These are phyloP conservation scores for Calonectria pteridis DNA, from an alignment of 2,329 filamentous ascomycete genomes.

Conservation along the genomic window DNA sequence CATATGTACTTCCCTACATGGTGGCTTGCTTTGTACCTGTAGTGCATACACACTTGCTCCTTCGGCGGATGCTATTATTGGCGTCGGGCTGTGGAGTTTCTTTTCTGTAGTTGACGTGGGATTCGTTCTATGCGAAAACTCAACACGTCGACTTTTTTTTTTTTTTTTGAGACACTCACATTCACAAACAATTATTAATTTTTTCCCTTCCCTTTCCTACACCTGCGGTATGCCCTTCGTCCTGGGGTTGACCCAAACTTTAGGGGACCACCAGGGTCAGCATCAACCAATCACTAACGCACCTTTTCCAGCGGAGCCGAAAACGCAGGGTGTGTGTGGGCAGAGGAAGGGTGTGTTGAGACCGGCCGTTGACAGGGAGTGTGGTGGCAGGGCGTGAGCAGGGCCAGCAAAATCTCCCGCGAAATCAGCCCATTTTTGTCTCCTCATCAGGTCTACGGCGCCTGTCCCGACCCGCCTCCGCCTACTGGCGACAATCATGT, in stretches of 20 bases:
- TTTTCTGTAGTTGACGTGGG: not conserved
- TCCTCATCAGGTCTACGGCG: conserved; percentile 48
- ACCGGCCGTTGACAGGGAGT: conserved; percentile 16
- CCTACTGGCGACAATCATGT: conserved; percentile 49
- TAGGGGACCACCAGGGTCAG: conserved; percentile 30
- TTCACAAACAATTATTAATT: conserved; percentile 16
- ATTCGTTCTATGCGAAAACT: not conserved
- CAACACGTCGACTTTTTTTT: not conserved
- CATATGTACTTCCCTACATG: not conserved
- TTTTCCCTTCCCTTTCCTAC: not conserved
- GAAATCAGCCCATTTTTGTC: conserved; percentile 54
- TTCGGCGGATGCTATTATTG: not conserved
- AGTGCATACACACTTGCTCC: not conserved
- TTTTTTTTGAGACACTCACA: not conserved
- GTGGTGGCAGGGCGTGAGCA: conserved; percentile 36
- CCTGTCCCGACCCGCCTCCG: conserved; percentile 45
- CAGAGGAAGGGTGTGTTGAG: conserved; percentile 1
- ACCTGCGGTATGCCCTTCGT: not conserved
- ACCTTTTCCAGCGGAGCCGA: conserved; percentile 20
- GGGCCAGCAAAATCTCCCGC: conserved; percentile 46
- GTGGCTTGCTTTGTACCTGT: not conserved
- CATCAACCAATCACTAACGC: conserved; percentile 32
- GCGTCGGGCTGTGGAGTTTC: not conserved
- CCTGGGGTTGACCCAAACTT: conserved; percentile 29
- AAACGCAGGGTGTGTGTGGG: conserved; percentile 28